Base-by-base conservation (phyloP, 306 rosid genomes). In the Ceratonia siliqua region DNA sequence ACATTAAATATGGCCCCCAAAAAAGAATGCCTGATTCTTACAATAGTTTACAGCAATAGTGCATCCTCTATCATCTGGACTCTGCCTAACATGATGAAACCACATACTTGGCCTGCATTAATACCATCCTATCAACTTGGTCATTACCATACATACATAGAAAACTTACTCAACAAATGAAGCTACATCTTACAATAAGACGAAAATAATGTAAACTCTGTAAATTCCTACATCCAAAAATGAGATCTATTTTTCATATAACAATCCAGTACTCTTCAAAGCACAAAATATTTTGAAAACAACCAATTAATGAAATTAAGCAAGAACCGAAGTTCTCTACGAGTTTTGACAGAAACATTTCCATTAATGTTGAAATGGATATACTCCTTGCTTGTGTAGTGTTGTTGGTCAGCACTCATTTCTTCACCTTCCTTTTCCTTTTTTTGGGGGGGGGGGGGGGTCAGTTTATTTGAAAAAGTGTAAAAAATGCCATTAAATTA, bases 71-170 rank as follows among this genome's bases (percentile, higher is more conserved):
- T 80, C 83, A 79, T 85, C 85, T 2, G 85, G 75, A 61, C 85
- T 76, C 72, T 91, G 96, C 61, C 87, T 85, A 57, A 91, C 96
- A 66, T 88, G 96, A 85, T 91, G 96, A 73, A 91, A 89, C 96
- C 94, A 91, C 92, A 87, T 85, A 56, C 92, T 89, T 50, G 96
- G 96, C 90, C 96, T 90, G 92, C 87, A 84, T 56, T 39, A 43
- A 68, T 33, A 66, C 62, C 54, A 79, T 64, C 32, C 11, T 15
- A 15, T 71, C 35, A 79, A 78, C 24, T 28, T 25, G 12, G 24
- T 12, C 21, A 76, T 56, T 62, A 64, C 58, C 52, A 76, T 25
- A 24, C 41, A 75, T 56, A 42, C 43, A 9, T 35, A 8, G 30
- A 55, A 28, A 65, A 68, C 18, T 24, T 46, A 64, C 41, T 59